phyloP scores from a whole-genome alignment of 306 rosid species.

The Prunus campanulata region DNA sequence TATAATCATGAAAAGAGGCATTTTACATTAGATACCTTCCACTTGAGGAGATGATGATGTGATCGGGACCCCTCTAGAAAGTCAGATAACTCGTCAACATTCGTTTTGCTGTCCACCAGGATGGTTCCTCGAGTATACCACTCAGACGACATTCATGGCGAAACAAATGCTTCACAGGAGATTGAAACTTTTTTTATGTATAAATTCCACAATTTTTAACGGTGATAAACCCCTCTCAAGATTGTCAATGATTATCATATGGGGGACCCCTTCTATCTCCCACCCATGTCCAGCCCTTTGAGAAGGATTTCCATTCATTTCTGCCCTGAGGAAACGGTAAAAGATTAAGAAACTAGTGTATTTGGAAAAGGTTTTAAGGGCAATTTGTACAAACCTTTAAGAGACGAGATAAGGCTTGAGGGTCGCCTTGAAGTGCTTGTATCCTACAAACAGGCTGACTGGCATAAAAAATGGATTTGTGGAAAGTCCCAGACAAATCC shows the following conservation, averaged over 20 bases:
- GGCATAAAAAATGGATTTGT: not conserved
- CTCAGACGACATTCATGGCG: conserved; percentile 43
- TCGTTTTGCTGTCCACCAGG: conserved; percentile 34
- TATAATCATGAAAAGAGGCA: not conserved
- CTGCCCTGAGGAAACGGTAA: conserved; percentile 10
- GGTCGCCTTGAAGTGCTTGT: conserved; percentile 22
- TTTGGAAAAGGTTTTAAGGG: not conserved
- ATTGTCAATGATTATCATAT: conserved; percentile 59
- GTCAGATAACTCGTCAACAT: conserved; percentile 34
- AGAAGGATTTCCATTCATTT: conserved; percentile 13
- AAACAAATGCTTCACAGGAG: conserved; percentile 44
- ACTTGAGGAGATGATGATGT: conserved; percentile 47
- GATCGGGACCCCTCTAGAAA: conserved; percentile 53
- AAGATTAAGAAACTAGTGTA: not conserved
- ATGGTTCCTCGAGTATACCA: conserved; percentile 48
- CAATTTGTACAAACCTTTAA: conserved; percentile 25
- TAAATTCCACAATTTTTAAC: conserved; percentile 42
- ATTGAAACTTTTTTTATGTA: conserved; percentile 39
- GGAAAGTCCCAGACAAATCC: not conserved
- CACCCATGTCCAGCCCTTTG: conserved; percentile 25
- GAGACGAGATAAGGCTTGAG: not conserved
- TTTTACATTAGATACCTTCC: conserved; percentile 58
- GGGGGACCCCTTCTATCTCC: conserved; percentile 44
- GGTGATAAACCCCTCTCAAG: conserved; percentile 51
- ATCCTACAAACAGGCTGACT: conserved; percentile 36